Conservation (phyloP, 2,329 filamentous ascomycete species). For the Leptographium lundbergii region DNA sequence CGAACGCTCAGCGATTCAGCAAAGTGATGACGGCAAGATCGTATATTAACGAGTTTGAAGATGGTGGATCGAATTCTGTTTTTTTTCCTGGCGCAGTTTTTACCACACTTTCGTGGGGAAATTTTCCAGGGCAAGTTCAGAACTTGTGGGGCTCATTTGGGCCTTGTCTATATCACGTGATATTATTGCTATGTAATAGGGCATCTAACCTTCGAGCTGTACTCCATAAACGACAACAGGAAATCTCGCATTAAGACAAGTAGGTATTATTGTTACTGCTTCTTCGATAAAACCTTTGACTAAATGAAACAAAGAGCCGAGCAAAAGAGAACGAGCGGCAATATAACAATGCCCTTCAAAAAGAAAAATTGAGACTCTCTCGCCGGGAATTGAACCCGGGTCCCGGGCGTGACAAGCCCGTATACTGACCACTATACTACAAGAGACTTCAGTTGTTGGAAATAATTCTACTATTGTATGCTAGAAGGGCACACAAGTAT, state of each 20-base stretch:
- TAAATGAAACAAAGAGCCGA: not conserved
- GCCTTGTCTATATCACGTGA: not conserved
- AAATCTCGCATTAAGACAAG: too few relatives aligned
- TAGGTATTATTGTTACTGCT: too few relatives aligned
- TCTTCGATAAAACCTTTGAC: too few relatives aligned
- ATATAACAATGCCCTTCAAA: not conserved
- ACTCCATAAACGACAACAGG: too few relatives aligned
- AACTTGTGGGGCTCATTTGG: not conserved
- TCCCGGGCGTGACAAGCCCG: conserved; percentile 9
- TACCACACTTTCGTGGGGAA: conserved; percentile 1
- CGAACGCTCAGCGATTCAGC: conserved; percentile 13
- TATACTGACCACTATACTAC: conserved; percentile 14
- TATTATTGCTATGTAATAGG: not conserved
- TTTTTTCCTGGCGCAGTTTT: not conserved
- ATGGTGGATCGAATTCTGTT: not conserved
- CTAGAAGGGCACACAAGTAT: not conserved
- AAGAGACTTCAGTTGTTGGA: conserved; percentile 4
- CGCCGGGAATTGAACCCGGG: conserved; percentile 5
- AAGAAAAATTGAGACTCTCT: not conserved
- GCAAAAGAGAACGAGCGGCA: not conserved
- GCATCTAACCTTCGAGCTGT: too few relatives aligned
- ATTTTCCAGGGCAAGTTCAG: not conserved
- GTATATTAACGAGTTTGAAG: not conserved
- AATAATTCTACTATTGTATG: not conserved
- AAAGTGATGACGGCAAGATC: conserved; percentile 14